A percentile compares a stretch with the other conserved stretches of the same genome.
Conservation (phyloP, 2,329 filamentous ascomycete species). For the Fusarium coffeatum region DNA sequence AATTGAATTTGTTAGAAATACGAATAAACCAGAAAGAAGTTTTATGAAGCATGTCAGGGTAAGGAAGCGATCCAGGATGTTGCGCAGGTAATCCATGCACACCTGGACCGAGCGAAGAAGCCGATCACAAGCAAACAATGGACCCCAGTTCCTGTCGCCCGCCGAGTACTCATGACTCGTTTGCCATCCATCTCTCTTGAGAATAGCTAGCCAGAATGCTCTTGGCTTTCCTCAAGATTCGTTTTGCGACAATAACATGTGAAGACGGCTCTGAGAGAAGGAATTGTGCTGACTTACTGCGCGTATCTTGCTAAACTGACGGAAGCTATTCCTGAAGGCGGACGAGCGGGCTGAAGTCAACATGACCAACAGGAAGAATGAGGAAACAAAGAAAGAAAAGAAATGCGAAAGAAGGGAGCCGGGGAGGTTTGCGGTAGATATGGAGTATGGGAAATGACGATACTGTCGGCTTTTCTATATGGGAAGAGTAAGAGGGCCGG, state of each 20-base stretch:
- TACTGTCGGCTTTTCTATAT: slow-evolving; percentile 33
- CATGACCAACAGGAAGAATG: slow-evolving; percentile 48
- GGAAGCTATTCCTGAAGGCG: slow-evolving; percentile 51
- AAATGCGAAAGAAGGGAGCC: slow-evolving; percentile 4
- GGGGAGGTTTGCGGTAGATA: slow-evolving; percentile 14
- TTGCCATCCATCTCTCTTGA: slow-evolving; percentile 8
- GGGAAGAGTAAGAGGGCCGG: slow-evolving; percentile 22
- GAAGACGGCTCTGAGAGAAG: not conserved
- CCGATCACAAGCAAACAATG: slow-evolving; percentile 29
- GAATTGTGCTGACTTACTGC: slow-evolving; percentile 34
- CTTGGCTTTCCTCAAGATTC: not conserved
- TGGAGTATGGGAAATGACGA: slow-evolving; percentile 13
- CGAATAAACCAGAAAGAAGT: not conserved
- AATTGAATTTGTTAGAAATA: slow-evolving; percentile 18
- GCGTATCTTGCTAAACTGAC: slow-evolving; percentile 47
- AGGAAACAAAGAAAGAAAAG: slow-evolving; percentile 7
- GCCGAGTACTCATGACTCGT: slow-evolving; percentile 28
- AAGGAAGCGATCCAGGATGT: not conserved
- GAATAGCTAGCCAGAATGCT: not conserved
- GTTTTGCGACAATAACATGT: slow-evolving; percentile 1
- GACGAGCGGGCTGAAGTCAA: slow-evolving; percentile 51
- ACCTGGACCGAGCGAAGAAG: slow-evolving; percentile 15
- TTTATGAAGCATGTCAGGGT: not conserved
- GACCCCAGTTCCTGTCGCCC: slow-evolving; percentile 19
- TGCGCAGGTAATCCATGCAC: not conserved